Evolutionary conservation across 331 rosid species (phyloP).

Genomic region (Spiraea crenata): DNA sequence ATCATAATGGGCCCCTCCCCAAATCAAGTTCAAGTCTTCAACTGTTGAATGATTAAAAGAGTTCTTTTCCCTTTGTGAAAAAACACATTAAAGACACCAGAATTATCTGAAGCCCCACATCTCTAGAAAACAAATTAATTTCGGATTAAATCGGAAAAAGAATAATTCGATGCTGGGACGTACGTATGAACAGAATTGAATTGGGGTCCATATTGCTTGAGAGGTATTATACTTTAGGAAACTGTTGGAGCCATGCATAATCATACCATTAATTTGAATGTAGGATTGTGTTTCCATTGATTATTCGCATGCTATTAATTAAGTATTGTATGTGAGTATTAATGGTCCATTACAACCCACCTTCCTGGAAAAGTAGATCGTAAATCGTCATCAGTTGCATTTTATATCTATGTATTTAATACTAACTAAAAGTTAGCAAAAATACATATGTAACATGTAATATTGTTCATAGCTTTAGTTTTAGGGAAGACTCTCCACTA

Average conservation of each 20-base stretch:
- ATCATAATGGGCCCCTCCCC: slow-evolving; percentile 34
- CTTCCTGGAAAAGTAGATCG: slow-evolving; percentile 34
- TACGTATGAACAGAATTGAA: slow-evolving; percentile 6
- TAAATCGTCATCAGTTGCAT: slow-evolving; percentile 14
- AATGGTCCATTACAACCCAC: slow-evolving; percentile 20
- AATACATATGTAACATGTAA: neutral
- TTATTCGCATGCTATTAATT: too few species aligned
- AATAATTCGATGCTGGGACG: slow-evolving; percentile 3
- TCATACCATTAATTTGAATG: slow-evolving; percentile 3
- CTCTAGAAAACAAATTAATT: neutral
- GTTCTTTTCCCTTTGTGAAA: slow-evolving; percentile 42
- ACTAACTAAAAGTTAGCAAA: too few species aligned
- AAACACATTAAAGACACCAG: slow-evolving; percentile 5
- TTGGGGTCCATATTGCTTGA: slow-evolving; percentile 6
- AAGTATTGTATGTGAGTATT: neutral
- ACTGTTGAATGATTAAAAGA: slow-evolving; percentile 56
- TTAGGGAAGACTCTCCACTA: neutral
- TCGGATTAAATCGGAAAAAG: neutral
- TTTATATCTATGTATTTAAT: slow-evolving; percentile 1
- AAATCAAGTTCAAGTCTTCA: slow-evolving; percentile 13
- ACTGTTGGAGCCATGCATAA: neutral
- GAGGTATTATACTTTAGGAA: slow-evolving; percentile 6
- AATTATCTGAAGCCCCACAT: slow-evolving; percentile 19
- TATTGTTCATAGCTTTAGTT: slow-evolving; percentile 8
- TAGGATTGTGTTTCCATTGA: neutral